phyloP scores from a whole-genome alignment of 441 rosid genomes.

The Mallotus repandus region DNA sequence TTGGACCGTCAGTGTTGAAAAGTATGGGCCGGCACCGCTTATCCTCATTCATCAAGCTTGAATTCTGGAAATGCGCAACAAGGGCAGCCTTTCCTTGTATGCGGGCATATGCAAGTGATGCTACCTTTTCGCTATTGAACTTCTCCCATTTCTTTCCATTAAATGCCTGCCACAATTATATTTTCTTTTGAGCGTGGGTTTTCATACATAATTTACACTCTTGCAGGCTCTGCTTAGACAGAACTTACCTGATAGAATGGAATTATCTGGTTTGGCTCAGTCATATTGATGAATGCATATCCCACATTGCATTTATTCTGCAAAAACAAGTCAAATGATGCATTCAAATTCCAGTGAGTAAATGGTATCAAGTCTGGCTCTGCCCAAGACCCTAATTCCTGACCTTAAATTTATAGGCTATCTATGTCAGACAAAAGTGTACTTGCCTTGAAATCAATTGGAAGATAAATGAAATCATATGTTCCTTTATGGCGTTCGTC shows the following conservation, averaged over 20 bases:
- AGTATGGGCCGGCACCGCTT: conserved; percentile 77
- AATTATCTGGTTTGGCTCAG: conserved; percentile 52
- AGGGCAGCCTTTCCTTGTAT: conserved; percentile 77
- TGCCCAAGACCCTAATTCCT: background rate
- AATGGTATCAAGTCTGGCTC: background rate
- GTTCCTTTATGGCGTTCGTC: conserved; percentile 65
- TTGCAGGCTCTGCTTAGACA: background rate
- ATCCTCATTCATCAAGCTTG: conserved; percentile 84
- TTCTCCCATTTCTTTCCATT: conserved; percentile 84
- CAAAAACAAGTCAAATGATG: conserved; percentile 26
- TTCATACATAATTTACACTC: background rate
- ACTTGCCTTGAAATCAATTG: conserved; percentile 74
- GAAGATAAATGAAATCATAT: conserved; percentile 65
- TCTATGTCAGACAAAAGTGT: conserved; percentile 10
- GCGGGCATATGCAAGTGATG: conserved; percentile 71
- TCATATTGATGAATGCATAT: conserved; percentile 79
- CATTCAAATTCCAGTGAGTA: background rate
- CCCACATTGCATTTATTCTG: conserved; percentile 87
- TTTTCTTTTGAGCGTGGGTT: conserved; percentile 16
- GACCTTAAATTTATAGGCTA: conserved; percentile 6
- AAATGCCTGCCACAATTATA: conserved; percentile 46
- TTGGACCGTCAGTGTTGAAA: conserved; percentile 68
- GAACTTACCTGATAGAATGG: conserved; percentile 61
- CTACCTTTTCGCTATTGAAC: conserved; percentile 76
- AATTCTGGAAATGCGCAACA: conserved; percentile 72